phyloP scores from a whole-genome alignment of 2,329 filamentous ascomycete species.

The Tolypocladium cylindrosporum region DNA sequence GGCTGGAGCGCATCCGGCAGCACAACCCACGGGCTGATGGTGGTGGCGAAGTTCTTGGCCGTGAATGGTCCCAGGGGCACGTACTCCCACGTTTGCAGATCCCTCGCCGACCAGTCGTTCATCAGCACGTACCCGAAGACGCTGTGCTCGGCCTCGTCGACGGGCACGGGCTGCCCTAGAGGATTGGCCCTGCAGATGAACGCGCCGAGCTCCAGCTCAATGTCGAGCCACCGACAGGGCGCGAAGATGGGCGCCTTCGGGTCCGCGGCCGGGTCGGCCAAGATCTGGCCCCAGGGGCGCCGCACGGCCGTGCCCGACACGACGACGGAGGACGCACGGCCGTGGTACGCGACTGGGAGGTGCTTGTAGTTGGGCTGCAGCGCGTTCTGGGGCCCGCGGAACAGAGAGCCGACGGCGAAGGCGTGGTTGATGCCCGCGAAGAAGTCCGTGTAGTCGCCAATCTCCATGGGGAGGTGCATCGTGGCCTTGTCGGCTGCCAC shows the following conservation, averaged over 20 bases:
- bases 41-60: slow-evolving; percentile 50
- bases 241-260: slow-evolving; percentile 13
- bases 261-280: slow-evolving; percentile 51
- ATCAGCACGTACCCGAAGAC: slow-evolving; percentile 61
- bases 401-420: slow-evolving; percentile 57
- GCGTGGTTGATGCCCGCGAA: slow-evolving; percentile 74
- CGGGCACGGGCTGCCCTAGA: slow-evolving; percentile 53
- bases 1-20: slow-evolving; percentile 44
- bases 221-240: slow-evolving; percentile 43
- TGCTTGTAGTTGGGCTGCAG: slow-evolving; percentile 78
- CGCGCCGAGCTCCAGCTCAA: slow-evolving; percentile 69
- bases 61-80: slow-evolving; percentile 52
- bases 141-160: slow-evolving; percentile 57
- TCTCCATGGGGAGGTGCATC: slow-evolving; percentile 63
- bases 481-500: slow-evolving; percentile 34
- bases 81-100: slow-evolving; percentile 54
- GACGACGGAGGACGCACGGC: slow-evolving; percentile 65
- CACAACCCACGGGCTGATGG: slow-evolving; percentile 54
- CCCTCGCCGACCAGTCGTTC: slow-evolving; percentile 57
- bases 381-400: slow-evolving; percentile 63
- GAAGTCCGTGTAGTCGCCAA: slow-evolving; percentile 80
- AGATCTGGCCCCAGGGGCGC: slow-evolving; percentile 64
- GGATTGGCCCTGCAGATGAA: slow-evolving; percentile 59
- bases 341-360: slow-evolving; percentile 73
- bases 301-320: slow-evolving; percentile 63